Conservation (phyloP, 2,329 filamentous ascomycete genomes). For the Byssoonygena ceratinophila region DNA sequence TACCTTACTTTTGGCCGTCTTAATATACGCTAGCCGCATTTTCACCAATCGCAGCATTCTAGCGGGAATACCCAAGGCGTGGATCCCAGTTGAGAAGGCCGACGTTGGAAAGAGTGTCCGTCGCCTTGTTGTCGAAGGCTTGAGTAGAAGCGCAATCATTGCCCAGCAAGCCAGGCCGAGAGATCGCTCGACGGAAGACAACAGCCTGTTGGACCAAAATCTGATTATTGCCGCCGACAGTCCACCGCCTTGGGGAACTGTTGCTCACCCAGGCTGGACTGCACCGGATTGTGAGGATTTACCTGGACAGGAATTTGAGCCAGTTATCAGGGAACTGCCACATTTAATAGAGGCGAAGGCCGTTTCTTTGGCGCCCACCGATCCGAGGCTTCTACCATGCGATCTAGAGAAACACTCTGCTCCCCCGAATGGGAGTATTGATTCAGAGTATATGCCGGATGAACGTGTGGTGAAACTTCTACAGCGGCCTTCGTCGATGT, state of each 20-base stretch:
- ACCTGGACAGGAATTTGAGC: slow-evolving; percentile 69
- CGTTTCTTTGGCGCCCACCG: slow-evolving; percentile 65
- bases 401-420: neutral
- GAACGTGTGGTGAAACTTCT: slow-evolving; percentile 59
- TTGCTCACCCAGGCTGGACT: slow-evolving; percentile 81
- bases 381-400: slow-evolving; percentile 33
- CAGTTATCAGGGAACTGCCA: slow-evolving; percentile 72
- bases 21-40: slow-evolving; percentile 73
- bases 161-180: slow-evolving; percentile 67
- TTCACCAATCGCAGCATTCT: slow-evolving; percentile 76
- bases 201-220: slow-evolving; percentile 13
- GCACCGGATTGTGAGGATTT: slow-evolving; percentile 65
- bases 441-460: slow-evolving; percentile 44
- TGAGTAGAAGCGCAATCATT: slow-evolving; percentile 68
- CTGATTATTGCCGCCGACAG: slow-evolving; percentile 27
- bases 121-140: slow-evolving; percentile 60
- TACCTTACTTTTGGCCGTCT: slow-evolving; percentile 56
- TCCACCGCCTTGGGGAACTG: slow-evolving; percentile 63
- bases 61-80: slow-evolving; percentile 71
- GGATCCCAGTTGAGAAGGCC: slow-evolving; percentile 74
- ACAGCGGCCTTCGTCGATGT: slow-evolving; percentile 59
- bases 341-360: slow-evolving; percentile 88
- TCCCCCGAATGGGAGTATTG: slow-evolving; percentile 23
- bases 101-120: slow-evolving; percentile 67
- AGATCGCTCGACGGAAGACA: slow-evolving; percentile 40